phyloP scores from a whole-genome alignment of 1,284 basidiomycete species.

The Ceratobasidium sp. region DNA sequence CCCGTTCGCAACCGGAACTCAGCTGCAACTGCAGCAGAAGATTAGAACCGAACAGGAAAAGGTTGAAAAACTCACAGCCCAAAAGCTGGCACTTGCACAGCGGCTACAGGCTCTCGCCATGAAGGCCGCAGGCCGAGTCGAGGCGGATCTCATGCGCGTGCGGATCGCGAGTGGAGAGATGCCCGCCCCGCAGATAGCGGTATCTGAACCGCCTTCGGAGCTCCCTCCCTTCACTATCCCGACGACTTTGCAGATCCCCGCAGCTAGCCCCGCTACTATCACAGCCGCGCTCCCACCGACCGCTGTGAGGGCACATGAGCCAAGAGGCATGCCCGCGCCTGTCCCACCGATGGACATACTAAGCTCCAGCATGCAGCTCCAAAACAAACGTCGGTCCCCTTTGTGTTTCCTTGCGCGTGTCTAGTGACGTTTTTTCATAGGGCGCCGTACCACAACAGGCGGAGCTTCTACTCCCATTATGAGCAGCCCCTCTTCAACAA shows the following conservation, averaged over 20 bases:
- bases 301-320: slow-evolving; percentile 12
- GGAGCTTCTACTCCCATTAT: slow-evolving; percentile 58
- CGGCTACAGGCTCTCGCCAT: slow-evolving; percentile 64
- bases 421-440: slow-evolving; percentile 38
- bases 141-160: slow-evolving; percentile 66
- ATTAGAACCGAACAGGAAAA: slow-evolving; percentile 64
- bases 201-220: slow-evolving; percentile 48
- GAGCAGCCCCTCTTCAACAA: slow-evolving; percentile 51
- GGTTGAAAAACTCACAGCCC: slow-evolving; percentile 63
- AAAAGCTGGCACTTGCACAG: slow-evolving; percentile 66
- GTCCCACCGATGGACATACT: slow-evolving; percentile 14
- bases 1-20: slow-evolving; percentile 51
- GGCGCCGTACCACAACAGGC: slow-evolving; percentile 52
- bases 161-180: slow-evolving; percentile 59
- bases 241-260: slow-evolving; percentile 39
- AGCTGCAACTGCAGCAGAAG: slow-evolving; percentile 59
- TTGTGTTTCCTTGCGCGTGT: neutral
- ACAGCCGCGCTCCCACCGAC: slow-evolving; percentile 31
- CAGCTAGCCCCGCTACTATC: slow-evolving; percentile 40
- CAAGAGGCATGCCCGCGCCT: slow-evolving; percentile 16
- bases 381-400: slow-evolving; percentile 25
- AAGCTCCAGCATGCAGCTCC: slow-evolving; percentile 23
- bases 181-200: slow-evolving; percentile 23
- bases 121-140: slow-evolving; percentile 65
- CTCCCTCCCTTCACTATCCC: slow-evolving; percentile 38